phyloP scores from a whole-genome alignment of 2,329 filamentous ascomycete genomes.

The Pseudogymnoascus sp. region DNA sequence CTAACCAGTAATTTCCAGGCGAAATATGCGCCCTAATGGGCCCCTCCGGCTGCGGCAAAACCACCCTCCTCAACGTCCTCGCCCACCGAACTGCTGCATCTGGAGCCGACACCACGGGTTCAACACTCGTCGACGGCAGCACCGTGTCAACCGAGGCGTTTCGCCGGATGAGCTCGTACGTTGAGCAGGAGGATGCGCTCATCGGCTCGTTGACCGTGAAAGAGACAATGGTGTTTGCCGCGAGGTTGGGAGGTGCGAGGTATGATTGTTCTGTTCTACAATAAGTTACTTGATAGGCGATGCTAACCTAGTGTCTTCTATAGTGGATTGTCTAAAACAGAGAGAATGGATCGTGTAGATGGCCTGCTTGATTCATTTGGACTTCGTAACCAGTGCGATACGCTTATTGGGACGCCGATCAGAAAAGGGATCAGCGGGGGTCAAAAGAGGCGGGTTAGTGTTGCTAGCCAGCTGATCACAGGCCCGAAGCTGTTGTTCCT shows the following conservation, averaged over 20 bases:
- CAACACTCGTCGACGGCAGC: slow-evolving; percentile 56
- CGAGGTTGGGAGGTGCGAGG: slow-evolving; percentile 43
- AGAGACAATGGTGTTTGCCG: slow-evolving; percentile 73
- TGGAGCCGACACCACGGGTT: slow-evolving; percentile 46
- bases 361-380: slow-evolving; percentile 65
- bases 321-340: slow-evolving; percentile 37
- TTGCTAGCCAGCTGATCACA: slow-evolving; percentile 75
- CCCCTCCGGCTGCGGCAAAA: slow-evolving; percentile 67
- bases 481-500: slow-evolving; percentile 73
- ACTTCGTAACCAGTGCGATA: slow-evolving; percentile 58
- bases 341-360: slow-evolving; percentile 56
- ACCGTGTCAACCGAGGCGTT: slow-evolving; percentile 47
- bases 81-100: slow-evolving; percentile 49
- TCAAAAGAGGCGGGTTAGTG: slow-evolving; percentile 72
- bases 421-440: slow-evolving; percentile 78
- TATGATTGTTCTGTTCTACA: slow-evolving; percentile 37
- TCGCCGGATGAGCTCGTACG: slow-evolving; percentile 62
- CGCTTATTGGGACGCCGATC: slow-evolving; percentile 73
- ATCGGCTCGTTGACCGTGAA: slow-evolving; percentile 72
- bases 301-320: not conserved
- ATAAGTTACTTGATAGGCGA: slow-evolving; percentile 29
- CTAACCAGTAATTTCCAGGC: slow-evolving; percentile 36
- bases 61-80: slow-evolving; percentile 73
- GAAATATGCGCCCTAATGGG: slow-evolving; percentile 78
- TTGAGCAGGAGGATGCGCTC: slow-evolving; percentile 82